Conservation (phyloP, 139 green algal species). For the Chlorella sp. region DNA sequence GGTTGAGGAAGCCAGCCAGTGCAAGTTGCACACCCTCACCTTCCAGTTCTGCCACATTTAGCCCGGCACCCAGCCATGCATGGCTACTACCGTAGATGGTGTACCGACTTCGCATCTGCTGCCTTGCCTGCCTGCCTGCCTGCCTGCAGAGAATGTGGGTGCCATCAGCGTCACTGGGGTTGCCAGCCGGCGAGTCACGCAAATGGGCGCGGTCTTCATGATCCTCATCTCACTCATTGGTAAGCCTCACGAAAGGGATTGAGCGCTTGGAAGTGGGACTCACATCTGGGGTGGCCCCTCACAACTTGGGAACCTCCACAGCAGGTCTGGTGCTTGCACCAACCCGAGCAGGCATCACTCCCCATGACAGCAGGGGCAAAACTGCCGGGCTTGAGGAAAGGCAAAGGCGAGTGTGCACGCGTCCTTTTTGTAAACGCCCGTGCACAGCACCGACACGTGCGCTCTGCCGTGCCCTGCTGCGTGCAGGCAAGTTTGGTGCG, state of each 20-base stretch:
- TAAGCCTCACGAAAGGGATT: constrained; percentile 8
- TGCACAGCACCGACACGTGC: too few relatives aligned
- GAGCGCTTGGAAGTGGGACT: too few relatives aligned
- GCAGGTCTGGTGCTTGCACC: not conserved
- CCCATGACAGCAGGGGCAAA: too few relatives aligned
- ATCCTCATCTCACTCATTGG: constrained; percentile 67
- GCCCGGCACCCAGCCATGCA: not conserved
- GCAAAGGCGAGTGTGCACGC: too few relatives aligned
- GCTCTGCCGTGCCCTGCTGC: not conserved
- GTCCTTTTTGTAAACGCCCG: not conserved
- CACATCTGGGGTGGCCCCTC: not conserved
- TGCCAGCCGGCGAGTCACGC: constrained; percentile 63
- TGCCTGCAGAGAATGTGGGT: constrained; percentile 29
- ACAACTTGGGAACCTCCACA: too few relatives aligned
- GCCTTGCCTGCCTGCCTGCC: not conserved
- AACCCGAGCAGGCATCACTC: too few relatives aligned
- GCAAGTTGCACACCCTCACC: not conserved
- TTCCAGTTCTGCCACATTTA: not conserved
- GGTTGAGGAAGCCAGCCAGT: too few relatives aligned
- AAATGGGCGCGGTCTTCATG: constrained; percentile 61
- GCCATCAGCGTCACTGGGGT: constrained; percentile 67
- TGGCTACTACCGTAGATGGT: too few relatives aligned
- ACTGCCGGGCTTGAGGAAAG: not conserved
- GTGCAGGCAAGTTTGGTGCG: constrained; percentile 77
- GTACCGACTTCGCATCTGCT: too few relatives aligned